Percentiles rank a stretch among this genome's conserved stretches.
Evolutionary conservation across 176 grass and related monocot species (phyloP).

Genomic region (Saccharum spontaneum): DNA sequence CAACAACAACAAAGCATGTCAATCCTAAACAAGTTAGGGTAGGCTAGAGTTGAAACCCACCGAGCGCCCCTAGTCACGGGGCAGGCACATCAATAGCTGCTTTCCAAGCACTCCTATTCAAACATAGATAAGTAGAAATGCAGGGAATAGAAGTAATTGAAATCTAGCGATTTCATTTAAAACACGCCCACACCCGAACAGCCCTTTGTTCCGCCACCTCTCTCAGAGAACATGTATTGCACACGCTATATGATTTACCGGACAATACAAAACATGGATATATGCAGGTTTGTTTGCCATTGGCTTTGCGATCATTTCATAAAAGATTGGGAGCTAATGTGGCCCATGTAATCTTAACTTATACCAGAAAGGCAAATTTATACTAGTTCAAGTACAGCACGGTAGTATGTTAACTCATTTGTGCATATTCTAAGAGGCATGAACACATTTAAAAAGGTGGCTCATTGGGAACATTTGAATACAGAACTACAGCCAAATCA

Average conservation of each 20-base stretch:
- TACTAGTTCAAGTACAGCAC: neutral
- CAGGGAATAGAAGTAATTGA: neutral
- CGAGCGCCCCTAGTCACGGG: too few species aligned
- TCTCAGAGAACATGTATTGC: constrained; percentile 12
- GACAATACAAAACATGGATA: neutral
- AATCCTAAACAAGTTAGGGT: too few species aligned
- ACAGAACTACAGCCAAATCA: neutral
- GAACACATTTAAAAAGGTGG: neutral
- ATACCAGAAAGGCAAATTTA: constrained; percentile 15
- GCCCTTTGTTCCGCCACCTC: neutral
- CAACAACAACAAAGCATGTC: too few species aligned
- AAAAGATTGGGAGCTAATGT: neutral
- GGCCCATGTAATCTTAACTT: neutral
- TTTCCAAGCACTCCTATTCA: too few species aligned
- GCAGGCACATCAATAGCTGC: too few species aligned
- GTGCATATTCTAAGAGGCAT: neutral
- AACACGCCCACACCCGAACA: neutral
- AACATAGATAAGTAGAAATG: too few species aligned
- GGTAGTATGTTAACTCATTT: neutral
- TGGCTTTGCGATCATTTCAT: neutral
- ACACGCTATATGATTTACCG: neutral
- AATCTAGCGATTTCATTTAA: constrained; percentile 11
- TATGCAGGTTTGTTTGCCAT: neutral
- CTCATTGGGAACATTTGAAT: neutral
- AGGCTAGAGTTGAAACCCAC: too few species aligned